Conservation (phyloP, 1,284 basidiomycete genomes). For the Leccinum subrobustum region DNA sequence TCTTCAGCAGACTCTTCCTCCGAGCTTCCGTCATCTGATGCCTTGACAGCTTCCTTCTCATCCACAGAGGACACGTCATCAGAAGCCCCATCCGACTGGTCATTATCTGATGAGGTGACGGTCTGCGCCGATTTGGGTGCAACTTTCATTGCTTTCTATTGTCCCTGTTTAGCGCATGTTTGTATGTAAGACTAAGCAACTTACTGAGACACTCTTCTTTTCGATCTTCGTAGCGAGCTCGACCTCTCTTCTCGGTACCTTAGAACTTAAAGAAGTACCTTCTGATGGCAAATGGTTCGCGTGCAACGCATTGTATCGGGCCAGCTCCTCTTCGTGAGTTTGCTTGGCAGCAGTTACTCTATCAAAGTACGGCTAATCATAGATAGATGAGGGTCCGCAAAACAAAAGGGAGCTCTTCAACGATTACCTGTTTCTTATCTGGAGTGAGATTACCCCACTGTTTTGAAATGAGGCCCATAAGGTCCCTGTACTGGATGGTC, state of each 20-base stretch:
- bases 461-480: constrained; percentile 70
- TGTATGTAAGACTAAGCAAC: constrained; percentile 13
- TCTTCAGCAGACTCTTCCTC: constrained; percentile 21
- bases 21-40: constrained; percentile 33
- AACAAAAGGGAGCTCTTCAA: constrained; percentile 1
- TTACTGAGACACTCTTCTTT: constrained; percentile 25
- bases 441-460: constrained; percentile 72
- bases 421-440: constrained; percentile 70
- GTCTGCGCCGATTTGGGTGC: constrained; percentile 25
- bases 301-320: constrained; percentile 51
- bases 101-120: constrained; percentile 31
- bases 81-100: constrained; percentile 22
- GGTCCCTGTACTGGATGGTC: constrained; percentile 66
- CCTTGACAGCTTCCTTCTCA: constrained; percentile 27
- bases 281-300: constrained; percentile 43
- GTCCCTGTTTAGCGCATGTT: constrained; percentile 12
- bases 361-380: constrained; percentile 27
- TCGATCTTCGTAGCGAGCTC: constrained; percentile 19
- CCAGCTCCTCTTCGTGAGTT: constrained; percentile 49
- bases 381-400: constrained; percentile 1
- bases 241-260: constrained; percentile 21
- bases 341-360: constrained; percentile 42
- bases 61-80: constrained; percentile 23
- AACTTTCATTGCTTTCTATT: constrained; percentile 27
- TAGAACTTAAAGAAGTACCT: constrained; percentile 20